Evolutionary conservation across 2,329 filamentous ascomycete species (phyloP).

Genomic region (Leptographium galeiforme): DNA sequence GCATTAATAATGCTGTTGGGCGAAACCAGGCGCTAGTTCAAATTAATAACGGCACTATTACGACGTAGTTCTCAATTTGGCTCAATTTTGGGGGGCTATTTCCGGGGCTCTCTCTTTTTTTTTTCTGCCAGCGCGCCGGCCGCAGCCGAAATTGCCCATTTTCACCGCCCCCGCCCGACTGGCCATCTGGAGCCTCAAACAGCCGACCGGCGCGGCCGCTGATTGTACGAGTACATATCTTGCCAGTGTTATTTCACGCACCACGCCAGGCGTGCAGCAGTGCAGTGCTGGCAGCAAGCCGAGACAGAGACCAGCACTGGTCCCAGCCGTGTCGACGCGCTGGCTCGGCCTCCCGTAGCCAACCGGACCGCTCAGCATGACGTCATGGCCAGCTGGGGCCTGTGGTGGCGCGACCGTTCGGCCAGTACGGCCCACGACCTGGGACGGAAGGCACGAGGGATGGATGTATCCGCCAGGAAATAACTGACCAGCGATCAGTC

Average conservation of each 20-base stretch:
- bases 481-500: too few species aligned
- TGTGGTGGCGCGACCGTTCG: too few species aligned
- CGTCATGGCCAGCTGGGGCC: too few species aligned
- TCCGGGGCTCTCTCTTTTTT: background rate
- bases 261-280: background rate
- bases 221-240: background rate
- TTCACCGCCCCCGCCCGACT: background rate
- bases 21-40: background rate
- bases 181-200: background rate
- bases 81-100: background rate
- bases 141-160: background rate
- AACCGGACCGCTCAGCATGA: too few species aligned
- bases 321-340: background rate
- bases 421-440: too few species aligned
- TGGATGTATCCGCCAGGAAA: too few species aligned
- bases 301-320: background rate
- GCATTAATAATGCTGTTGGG: background rate
- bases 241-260: background rate
- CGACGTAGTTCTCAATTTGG: background rate
- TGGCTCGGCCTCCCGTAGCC: background rate
- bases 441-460: too few species aligned
- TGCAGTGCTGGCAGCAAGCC: too few species aligned
- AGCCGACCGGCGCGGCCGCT: background rate
- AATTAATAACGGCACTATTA: background rate
- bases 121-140: background rate